A percentile compares a stretch with the other conserved stretches of the same genome.
Evolutionary conservation across 2,329 filamentous ascomycete species (phyloP).

Genomic region (Huntiella abstrusa): DNA sequence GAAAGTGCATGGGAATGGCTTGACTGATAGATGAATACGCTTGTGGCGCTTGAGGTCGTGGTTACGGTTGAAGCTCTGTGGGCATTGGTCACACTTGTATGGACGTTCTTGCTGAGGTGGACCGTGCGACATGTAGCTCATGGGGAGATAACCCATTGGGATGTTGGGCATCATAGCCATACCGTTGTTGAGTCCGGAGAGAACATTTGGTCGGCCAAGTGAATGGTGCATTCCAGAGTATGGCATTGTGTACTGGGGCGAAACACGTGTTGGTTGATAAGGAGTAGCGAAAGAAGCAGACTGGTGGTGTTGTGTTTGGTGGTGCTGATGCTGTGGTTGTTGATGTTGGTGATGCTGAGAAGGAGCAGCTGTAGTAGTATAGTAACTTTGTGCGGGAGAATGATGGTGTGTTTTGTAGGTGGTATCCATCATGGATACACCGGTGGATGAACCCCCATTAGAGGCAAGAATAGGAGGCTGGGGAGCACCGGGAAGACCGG

Average conservation of each 20-base stretch:
- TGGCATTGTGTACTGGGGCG: background rate
- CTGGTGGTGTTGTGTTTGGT: background rate
- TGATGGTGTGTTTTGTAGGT: constrained; percentile 10
- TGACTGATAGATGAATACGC: constrained; percentile 82
- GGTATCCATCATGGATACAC: constrained; percentile 3
- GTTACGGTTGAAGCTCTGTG: constrained; percentile 87
- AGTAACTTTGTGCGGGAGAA: constrained; percentile 9
- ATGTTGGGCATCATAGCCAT: constrained; percentile 51
- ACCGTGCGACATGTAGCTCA: constrained; percentile 26
- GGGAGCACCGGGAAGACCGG: background rate
- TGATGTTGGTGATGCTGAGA: background rate
- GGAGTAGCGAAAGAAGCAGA: background rate
- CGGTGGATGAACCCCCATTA: constrained; percentile 11
- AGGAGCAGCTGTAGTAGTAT: constrained; percentile 5
- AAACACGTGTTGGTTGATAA: background rate
- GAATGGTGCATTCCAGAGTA: background rate
- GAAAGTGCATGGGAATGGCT: constrained; percentile 78
- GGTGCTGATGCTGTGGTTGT: background rate
- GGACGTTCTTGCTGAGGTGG: constrained; percentile 48
- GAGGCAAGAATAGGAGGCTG: constrained; percentile 11
- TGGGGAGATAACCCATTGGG: constrained; percentile 24
- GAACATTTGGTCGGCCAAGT: constrained; percentile 41
- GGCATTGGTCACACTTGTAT: constrained; percentile 85
- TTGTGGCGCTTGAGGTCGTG: constrained; percentile 94
- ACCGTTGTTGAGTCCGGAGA: constrained; percentile 62